Percentiles rank a stretch among this genome's conserved stretches.
Conservation (phyloP, 2,329 filamentous ascomycete genomes). For the Alternaria viburni region DNA sequence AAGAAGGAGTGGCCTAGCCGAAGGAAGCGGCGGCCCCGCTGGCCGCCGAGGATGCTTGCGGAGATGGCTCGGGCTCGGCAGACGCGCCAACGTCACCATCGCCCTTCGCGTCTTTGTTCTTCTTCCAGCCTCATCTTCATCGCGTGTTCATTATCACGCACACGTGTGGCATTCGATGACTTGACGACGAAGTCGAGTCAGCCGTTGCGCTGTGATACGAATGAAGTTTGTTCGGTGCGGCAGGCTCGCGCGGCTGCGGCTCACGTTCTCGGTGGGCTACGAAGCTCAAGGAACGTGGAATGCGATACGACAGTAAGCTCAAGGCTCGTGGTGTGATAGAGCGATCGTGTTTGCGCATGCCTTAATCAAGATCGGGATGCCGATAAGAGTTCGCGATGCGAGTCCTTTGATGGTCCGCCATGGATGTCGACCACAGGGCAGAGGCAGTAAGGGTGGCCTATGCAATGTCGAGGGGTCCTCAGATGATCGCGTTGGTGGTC, state of each 20-base stretch:
- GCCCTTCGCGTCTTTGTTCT: not conserved
- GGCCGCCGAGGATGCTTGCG: not conserved
- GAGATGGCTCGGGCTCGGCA: not conserved
- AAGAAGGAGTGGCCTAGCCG: not conserved
- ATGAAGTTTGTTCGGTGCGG: not conserved
- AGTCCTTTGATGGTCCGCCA: not conserved
- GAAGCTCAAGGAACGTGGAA: not conserved
- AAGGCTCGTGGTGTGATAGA: not conserved
- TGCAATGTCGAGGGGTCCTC: not conserved
- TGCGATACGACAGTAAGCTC: not conserved
- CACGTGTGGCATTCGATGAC: not conserved
- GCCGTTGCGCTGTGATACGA: too few species aligned
- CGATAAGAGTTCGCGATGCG: not conserved
- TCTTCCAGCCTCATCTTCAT: not conserved
- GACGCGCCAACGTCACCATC: not conserved
- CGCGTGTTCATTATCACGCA: not conserved
- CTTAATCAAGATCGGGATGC: not conserved
- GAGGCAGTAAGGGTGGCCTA: not conserved
- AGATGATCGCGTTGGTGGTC: not conserved
- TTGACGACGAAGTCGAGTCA: not conserved
- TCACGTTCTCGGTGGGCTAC: not conserved
- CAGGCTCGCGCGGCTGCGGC: not conserved
- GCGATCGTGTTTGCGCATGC: not conserved
- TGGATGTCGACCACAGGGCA: not conserved
- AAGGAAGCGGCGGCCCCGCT: not conserved